A percentile compares a stretch with the other conserved stretches of the same genome.
Evolutionary conservation across 805 yeast genomes (phyloP).

Genomic region (Priceomyces fermenticarens): DNA sequence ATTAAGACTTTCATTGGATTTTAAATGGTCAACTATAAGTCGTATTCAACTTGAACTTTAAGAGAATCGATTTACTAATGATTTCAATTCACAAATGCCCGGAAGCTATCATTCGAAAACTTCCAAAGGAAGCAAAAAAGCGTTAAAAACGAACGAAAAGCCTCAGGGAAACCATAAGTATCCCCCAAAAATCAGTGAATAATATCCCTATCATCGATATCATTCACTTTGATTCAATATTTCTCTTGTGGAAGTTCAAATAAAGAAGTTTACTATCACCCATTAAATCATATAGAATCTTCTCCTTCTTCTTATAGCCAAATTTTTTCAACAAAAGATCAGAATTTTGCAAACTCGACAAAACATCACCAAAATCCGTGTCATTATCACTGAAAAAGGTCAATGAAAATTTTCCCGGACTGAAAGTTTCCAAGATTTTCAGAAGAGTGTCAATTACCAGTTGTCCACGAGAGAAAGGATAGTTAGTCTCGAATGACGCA

Average conservation of each 20-base stretch:
- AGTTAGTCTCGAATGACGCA: constrained; percentile 93
- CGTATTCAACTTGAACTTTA: constrained; percentile 25
- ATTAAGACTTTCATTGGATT: no score
- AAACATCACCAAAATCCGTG: constrained; percentile 10
- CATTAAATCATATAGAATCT: constrained; percentile 69
- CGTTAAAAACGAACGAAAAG: not conserved
- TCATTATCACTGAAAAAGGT: constrained; percentile 35
- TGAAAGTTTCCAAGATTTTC: constrained; percentile 61
- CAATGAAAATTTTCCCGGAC: constrained; percentile 71
- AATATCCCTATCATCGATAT: not conserved
- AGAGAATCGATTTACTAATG: constrained; percentile 4
- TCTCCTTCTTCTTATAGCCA: constrained; percentile 61
- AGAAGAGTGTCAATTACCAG: constrained; percentile 54
- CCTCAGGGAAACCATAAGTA: constrained; percentile 8
- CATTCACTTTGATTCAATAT: not conserved
- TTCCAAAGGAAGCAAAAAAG: not conserved
- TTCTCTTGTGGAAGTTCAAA: constrained; percentile 52
- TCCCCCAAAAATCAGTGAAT: constrained; percentile 18
- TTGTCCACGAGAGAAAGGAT: constrained; percentile 45
- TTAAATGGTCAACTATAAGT: no score
- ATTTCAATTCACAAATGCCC: not conserved
- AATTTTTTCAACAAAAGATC: constrained; percentile 28
- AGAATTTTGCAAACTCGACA: constrained; percentile 13
- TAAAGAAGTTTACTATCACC: constrained; percentile 69
- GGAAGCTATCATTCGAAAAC: not conserved